Conservation (phyloP, 176 grass and related monocot genomes). For the Oryza glumipatula region DNA sequence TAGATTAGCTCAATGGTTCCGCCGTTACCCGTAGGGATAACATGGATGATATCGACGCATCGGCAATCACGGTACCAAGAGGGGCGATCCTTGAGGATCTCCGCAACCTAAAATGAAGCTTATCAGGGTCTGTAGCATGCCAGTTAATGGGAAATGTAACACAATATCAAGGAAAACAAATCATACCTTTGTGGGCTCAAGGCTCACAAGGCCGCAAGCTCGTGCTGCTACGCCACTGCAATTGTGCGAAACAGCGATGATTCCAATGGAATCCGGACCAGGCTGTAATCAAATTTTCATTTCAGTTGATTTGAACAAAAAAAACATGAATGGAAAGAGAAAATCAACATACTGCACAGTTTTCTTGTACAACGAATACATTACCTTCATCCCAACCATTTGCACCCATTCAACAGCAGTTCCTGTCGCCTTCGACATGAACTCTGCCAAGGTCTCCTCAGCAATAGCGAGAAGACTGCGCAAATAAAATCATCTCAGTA, state of each 20-base stretch:
- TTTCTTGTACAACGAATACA: neutral
- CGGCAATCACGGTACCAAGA: constrained; percentile 97
- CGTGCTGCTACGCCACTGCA: constrained; percentile 96
- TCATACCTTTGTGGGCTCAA: constrained; percentile 96
- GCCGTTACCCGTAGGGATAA: constrained; percentile 95
- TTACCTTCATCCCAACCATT: constrained; percentile 99
- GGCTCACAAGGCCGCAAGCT: constrained; percentile 98
- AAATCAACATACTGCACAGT: neutral
- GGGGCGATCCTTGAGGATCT: constrained; percentile 94
- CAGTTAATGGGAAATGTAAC: neutral
- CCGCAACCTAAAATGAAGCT: constrained; percentile 72
- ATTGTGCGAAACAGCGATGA: constrained; percentile 99
- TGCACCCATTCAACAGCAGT: constrained; percentile 99
- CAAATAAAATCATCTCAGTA: neutral
- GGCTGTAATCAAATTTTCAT: constrained; percentile 50
- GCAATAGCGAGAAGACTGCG: constrained; percentile 90
- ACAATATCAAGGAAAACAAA: neutral
- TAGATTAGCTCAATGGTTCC: constrained; percentile 97
- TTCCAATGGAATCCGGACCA: constrained; percentile 99
- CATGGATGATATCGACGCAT: constrained; percentile 68
- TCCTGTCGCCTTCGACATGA: constrained; percentile 97
- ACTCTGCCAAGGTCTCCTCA: constrained; percentile 98
- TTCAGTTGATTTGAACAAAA: neutral
- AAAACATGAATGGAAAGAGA: neutral
- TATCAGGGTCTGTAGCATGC: neutral